phyloP scores from a whole-genome alignment of 2,329 filamentous ascomycete species.

The Colletotrichum sansevieriae region DNA sequence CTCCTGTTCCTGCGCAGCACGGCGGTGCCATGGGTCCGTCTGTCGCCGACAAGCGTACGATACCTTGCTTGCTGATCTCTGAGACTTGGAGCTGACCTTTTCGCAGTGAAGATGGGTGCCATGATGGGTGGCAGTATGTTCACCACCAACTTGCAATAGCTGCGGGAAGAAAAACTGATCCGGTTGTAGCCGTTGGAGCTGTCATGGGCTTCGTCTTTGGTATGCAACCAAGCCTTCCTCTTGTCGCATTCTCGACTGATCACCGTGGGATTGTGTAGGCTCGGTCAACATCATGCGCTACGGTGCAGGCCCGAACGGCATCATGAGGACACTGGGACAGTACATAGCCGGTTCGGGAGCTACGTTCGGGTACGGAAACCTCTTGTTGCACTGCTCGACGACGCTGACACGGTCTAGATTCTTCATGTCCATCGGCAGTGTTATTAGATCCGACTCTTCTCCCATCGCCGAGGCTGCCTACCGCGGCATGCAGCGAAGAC shows the following conservation, averaged over 20 bases:
- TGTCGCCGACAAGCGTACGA: constrained; percentile 67
- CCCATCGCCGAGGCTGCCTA: constrained; percentile 82
- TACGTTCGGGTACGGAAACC: constrained; percentile 84
- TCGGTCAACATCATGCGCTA: constrained; percentile 96
- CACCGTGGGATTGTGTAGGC: constrained; percentile 62
- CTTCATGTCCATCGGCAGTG: constrained; percentile 99
- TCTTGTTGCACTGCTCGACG: not conserved
- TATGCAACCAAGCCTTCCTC: constrained; percentile 55
- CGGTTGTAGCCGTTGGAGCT: constrained; percentile 81
- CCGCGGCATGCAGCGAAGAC: constrained; percentile 77
- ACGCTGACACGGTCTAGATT: constrained; percentile 65
- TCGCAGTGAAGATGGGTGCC: constrained; percentile 93
- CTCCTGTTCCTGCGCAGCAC: constrained; percentile 51
- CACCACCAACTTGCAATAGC: not conserved
- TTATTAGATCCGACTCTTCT: constrained; percentile 92
- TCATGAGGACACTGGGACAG: constrained; percentile 93
- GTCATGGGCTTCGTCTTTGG: constrained; percentile 99
- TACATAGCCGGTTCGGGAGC: constrained; percentile 97
- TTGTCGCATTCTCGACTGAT: constrained; percentile 12
- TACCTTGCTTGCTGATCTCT: not conserved
- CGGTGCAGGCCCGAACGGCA: constrained; percentile 91
- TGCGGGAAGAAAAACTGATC: constrained; percentile 48
- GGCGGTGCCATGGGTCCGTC: constrained; percentile 60
- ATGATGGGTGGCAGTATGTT: constrained; percentile 98
- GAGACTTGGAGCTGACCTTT: constrained; percentile 43